Evolutionary conservation across 139 green algal genomes (phyloP).

Genomic region (Chlamydomonas sphaeroides): DNA sequence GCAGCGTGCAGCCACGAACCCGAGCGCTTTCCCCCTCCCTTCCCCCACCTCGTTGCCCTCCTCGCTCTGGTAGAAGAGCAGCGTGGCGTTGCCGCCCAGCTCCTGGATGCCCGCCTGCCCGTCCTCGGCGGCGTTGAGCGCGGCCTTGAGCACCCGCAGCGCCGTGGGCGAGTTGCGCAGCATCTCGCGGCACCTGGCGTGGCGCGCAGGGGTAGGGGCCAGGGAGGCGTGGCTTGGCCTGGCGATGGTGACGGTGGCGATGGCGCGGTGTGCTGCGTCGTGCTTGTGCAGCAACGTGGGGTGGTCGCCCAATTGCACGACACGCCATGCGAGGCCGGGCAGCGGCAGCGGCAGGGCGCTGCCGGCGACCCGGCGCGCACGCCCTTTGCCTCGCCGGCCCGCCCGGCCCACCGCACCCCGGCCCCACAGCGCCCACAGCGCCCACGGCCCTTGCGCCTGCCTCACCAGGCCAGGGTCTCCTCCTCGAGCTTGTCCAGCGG

Average conservation of each 20-base stretch:
- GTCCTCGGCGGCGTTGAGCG: constrained; percentile 96
- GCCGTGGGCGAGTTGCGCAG: constrained; percentile 94
- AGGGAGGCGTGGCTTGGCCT: no score
- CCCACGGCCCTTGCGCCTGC: not conserved
- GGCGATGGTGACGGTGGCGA: no score
- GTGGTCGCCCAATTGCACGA: no score
- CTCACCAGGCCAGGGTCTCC: constrained; percentile 89
- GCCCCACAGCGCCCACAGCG: no score
- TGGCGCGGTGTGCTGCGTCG: no score
- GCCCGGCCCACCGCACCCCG: no score
- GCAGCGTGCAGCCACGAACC: not conserved
- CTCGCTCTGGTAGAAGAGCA: constrained; percentile 96
- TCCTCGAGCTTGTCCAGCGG: constrained; percentile 88
- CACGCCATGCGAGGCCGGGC: no score
- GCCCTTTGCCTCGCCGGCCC: no score
- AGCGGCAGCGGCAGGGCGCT: no score
- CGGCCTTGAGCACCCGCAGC: constrained; percentile 91
- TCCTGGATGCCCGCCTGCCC: constrained; percentile 94
- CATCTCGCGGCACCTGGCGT: constrained; percentile 92
- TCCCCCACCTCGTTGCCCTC: constrained; percentile 89
- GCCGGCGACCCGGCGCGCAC: no score
- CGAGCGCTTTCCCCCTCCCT: not conserved
- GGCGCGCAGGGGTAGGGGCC: no score
- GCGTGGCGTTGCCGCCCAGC: constrained; percentile 92
- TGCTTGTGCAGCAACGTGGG: no score